Evolutionary conservation across 1,139 yeast species (phyloP), one percentile per base, ranked within the genome.

Genomic region (Candida pseudoviswanathii): DNA sequence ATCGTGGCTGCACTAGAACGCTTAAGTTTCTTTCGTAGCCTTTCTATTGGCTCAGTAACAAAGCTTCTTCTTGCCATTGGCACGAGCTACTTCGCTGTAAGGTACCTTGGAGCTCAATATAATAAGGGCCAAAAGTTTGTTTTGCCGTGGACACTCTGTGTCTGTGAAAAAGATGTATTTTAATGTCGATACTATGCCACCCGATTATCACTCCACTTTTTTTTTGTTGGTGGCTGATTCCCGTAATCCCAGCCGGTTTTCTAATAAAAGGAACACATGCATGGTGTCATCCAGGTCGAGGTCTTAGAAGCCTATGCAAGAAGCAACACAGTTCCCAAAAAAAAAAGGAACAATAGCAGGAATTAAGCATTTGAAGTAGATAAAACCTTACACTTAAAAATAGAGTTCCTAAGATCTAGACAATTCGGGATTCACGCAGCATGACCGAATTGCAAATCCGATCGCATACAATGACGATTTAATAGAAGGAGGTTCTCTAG

Each of bases 191-290:
- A 7, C 6, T 22, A 5, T 5, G 7, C 16, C 16, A 16, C 16
- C 16, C 16, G n/a, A 24, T 37, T 37, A 37, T 37, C 40, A 37
- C 29, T 37, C 40, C 40, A 37, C 40, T 37, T 37, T 37, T 24
- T 36, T 37, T 11, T 37, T 33, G 4, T 16, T 16, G 16, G 16
- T 16, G 16, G 16, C 16, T 16, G 33, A 11, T 31, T 31, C 4
- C 33, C 33, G 6, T 10, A 31, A 31, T 31, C 4, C 33, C 33
- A 31, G 33, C 16, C 16, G 16, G 16, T 16, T 16, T 16, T 16
- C 16, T 16, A 16, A 16, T 16, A 16, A 16, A 16, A 16, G 16
- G 16, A 16, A 16, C 16, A 16, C 16, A 16, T 16, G 16, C 16
- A 16, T 16, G 16, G 16, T 16, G 16, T 16, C 16, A 16, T 16